These are phyloP conservation scores for Pseudocercospora vitis DNA, from an alignment of 2,329 filamentous ascomycete species.

Conservation along the genomic window DNA sequence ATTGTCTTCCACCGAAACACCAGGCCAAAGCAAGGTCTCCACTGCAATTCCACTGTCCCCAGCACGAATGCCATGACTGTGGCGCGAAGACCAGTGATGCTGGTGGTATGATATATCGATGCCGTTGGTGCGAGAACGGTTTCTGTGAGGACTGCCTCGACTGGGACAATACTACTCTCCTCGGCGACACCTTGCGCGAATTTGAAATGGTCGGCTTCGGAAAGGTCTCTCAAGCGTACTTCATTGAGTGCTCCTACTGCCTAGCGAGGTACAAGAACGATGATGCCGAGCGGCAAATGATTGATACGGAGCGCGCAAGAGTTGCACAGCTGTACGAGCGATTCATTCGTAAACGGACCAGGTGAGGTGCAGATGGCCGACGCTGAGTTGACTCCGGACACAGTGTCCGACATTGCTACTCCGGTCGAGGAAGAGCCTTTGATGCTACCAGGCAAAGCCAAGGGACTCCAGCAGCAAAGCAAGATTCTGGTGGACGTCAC, in stretches of 20 bases:
- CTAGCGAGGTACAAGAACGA: conserved; percentile 39
- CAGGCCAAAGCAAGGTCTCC: conserved; percentile 46
- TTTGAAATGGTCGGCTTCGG: conserved; percentile 53
- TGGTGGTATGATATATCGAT: conserved; percentile 53
- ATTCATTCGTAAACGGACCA: conserved; percentile 1
- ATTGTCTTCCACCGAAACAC: conserved; percentile 49
- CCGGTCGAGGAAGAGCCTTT: conserved; percentile 7
- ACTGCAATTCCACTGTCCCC: conserved; percentile 54
- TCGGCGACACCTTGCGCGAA: conserved; percentile 55
- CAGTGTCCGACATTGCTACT: conserved; percentile 27
- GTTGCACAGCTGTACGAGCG: conserved; percentile 11
- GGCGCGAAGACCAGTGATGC: conserved; percentile 52
- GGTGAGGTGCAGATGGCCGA: neutral
- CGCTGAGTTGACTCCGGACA: conserved; percentile 22
- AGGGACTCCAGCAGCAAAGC: neutral
- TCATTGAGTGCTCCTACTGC: conserved; percentile 53
- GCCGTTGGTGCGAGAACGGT: conserved; percentile 56
- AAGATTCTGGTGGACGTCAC: neutral
- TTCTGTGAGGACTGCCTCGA: conserved; percentile 62
- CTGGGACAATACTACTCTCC: conserved; percentile 51
- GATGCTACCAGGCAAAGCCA: neutral
- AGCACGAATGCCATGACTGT: conserved; percentile 58
- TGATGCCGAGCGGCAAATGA: conserved; percentile 17
- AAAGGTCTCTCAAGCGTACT: conserved; percentile 49
- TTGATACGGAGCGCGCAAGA: conserved; percentile 17